These are phyloP conservation scores for Pseudodiploospora longispora DNA, from an alignment of 2,329 filamentous ascomycete genomes.

Conservation along the genomic window DNA sequence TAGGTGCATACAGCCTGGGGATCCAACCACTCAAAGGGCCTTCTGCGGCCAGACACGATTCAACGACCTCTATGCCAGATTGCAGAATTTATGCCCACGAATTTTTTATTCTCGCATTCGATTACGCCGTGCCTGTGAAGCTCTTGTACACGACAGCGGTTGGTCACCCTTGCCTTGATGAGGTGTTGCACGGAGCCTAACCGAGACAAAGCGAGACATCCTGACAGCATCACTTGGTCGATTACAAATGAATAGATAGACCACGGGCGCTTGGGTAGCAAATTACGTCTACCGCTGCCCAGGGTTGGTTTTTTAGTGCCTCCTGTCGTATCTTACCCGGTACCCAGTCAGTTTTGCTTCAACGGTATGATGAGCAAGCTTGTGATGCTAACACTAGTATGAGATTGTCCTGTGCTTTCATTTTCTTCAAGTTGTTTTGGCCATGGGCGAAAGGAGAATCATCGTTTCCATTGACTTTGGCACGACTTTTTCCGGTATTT, in stretches of 20 bases:
- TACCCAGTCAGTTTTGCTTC: too few species aligned
- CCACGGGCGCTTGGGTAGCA: too few species aligned
- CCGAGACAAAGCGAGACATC: constrained; percentile 1
- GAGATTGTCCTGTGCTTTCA: background rate
- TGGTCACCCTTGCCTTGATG: constrained; percentile 1
- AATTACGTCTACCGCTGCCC: too few species aligned
- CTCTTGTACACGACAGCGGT: too few species aligned
- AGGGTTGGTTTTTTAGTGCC: too few species aligned
- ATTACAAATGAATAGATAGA: background rate
- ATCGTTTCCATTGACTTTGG: constrained; percentile 49
- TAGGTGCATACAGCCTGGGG: constrained; percentile 6
- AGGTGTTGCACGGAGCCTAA: constrained; percentile 5
- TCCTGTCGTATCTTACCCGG: too few species aligned
- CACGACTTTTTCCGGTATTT: constrained; percentile 48
- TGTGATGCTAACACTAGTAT: constrained; percentile 1
- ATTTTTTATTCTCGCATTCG: too few species aligned
- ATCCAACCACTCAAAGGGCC: background rate
- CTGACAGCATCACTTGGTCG: constrained; percentile 1
- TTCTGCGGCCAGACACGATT: too few species aligned
- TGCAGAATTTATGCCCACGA: too few species aligned
- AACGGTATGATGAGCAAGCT: background rate
- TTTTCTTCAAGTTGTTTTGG: constrained; percentile 8
- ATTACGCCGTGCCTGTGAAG: too few species aligned
- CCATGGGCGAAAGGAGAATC: constrained; percentile 31
- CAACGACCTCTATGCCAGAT: too few species aligned